Base-by-base conservation (phyloP, 768 basidiomycete genomes). In the Boletus rufocinnamomeus region DNA sequence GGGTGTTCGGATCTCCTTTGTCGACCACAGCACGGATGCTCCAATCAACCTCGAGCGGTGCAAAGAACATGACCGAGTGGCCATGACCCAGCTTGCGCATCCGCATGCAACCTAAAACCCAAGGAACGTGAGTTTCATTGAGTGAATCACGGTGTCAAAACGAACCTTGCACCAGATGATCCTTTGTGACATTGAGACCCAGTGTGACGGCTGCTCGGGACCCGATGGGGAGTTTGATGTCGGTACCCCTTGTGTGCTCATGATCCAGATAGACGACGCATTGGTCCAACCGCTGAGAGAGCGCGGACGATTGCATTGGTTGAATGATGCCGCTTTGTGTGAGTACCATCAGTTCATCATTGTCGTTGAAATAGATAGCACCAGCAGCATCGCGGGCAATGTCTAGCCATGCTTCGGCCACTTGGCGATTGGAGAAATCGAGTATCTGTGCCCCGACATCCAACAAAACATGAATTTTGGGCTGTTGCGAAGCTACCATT, bases 361-460 rank as follows among this genome's bases (percentile, higher is more conserved):
- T n/a, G 4, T 66, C 61, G 19, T 63, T 50, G 38, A 74, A 68
- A 54, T 72, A 72, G 21, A 73, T 52, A 1, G 69, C 74, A 0
- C 63, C 71, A 38, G 32, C 32, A 6, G 53, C 46, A n/a, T 56
- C 50, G 1, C 14, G 17, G 30, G 46, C 49, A 35, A 63, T 52
- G 16, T 48, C 28, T 2, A 84, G 71, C 84, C 83, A 84, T 6
- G 60, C 49, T n/a, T 54, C 27, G 2, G 73, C 79, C 3, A 84
- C 50, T 27, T 80, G 64, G 1, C 54, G 25, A 52, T 82, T 84
- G 17, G 69, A 66, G 54, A 79, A 60, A 43, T 84, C 82, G 3
- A 84, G 72, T 56, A 84, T 78, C 61, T 84, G 83, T 0, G 83
- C 81, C 0, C 83, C 83, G 8, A 84, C 80, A 55, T 84, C 83